A percentile compares a stretch with the other conserved stretches of the same genome.
These are phyloP conservation scores for Penicillium aurantiogriseum DNA, from an alignment of 2,329 filamentous ascomycete species.

Conservation along the genomic window DNA sequence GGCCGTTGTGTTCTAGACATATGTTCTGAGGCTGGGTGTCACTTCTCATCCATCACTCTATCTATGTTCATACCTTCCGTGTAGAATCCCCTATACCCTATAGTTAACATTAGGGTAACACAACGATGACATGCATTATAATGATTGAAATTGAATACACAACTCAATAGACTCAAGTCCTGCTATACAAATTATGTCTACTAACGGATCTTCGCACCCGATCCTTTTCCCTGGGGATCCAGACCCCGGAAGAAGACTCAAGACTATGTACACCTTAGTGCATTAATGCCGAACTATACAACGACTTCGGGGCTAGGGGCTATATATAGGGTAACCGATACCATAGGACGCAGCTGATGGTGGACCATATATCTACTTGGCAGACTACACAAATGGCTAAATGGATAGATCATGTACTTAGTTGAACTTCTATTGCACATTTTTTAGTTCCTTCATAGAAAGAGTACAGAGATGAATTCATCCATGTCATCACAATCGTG, in stretches of 20 bases:
- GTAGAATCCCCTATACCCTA: neutral
- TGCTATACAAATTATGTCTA: too few species aligned
- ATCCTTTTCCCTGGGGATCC: neutral
- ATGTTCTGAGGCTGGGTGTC: neutral
- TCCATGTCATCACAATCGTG: slow-evolving; percentile 22
- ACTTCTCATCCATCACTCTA: too few species aligned
- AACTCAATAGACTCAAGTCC: neutral
- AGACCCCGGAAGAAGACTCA: neutral
- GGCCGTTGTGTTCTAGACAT: neutral
- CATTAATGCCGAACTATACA: neutral
- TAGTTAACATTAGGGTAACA: too few species aligned
- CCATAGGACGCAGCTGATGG: too few species aligned
- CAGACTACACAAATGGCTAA: neutral
- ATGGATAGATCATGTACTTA: slow-evolving; percentile 12
- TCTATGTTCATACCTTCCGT: too few species aligned
- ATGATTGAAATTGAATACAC: neutral
- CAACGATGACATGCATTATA: neutral
- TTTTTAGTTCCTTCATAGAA: slow-evolving; percentile 13
- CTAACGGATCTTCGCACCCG: too few species aligned
- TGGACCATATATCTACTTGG: neutral
- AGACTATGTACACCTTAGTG: neutral
- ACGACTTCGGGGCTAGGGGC: neutral
- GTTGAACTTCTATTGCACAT: slow-evolving; percentile 17
- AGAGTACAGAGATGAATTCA: slow-evolving; percentile 18
- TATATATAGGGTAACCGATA: too few species aligned